A percentile compares a stretch with the other conserved stretches of the same genome.
Evolutionary conservation across 2,329 filamentous ascomycete species (phyloP).

Genomic region (Neopestalotiopsis sp.): DNA sequence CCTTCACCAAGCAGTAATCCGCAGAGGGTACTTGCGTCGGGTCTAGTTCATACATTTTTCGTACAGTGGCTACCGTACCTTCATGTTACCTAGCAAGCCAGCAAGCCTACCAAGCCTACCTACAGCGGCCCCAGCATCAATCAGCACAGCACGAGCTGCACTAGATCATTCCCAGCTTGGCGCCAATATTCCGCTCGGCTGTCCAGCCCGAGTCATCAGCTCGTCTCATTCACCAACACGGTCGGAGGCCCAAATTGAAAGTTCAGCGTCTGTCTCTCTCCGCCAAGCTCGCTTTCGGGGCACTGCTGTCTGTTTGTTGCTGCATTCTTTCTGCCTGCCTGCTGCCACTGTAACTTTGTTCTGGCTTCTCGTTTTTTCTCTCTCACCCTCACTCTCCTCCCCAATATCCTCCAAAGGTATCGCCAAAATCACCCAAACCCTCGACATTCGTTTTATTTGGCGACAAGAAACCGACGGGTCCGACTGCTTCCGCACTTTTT

Average conservation of each 20-base stretch:
- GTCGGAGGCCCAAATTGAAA: slow-evolving; percentile 2
- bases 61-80: too few relatives aligned
- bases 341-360: not conserved
- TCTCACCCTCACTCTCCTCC: not conserved
- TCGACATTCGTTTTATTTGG: slow-evolving; percentile 12
- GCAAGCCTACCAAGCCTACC: too few relatives aligned
- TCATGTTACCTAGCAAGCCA: too few relatives aligned
- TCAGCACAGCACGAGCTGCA: not conserved
- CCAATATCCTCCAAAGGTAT: not conserved
- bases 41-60: too few relatives aligned
- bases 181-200: slow-evolving; percentile 11
- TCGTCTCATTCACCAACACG: slow-evolving; percentile 9
- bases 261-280: slow-evolving; percentile 10
- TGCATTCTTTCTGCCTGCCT: not conserved
- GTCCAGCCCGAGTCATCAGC: slow-evolving; percentile 18
- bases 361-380: too few relatives aligned
- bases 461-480: slow-evolving; percentile 1
- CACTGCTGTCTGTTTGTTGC: not conserved
- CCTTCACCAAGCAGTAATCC: not conserved
- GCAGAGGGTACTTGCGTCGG: too few relatives aligned
- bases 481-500: not conserved
- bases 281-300: not conserved
- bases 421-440: slow-evolving; percentile 1
- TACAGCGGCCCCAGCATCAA: slow-evolving; percentile 8
- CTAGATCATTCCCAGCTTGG: slow-evolving; percentile 13